These are phyloP conservation scores for Thraustotheca clavata DNA, from an alignment of 352 stramenopile genomes.

Conservation along the genomic window DNA sequence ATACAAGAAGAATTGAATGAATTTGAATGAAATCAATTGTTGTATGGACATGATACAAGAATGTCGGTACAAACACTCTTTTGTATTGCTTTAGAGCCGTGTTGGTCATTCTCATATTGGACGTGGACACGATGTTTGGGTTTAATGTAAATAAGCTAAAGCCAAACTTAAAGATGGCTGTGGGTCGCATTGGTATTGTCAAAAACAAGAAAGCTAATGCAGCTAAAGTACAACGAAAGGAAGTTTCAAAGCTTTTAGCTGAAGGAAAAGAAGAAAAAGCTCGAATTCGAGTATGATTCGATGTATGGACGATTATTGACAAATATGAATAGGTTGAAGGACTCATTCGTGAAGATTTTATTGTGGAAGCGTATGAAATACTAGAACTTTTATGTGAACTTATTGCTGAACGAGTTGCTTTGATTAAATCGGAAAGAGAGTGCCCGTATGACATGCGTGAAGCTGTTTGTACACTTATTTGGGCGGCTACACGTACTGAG, in stretches of 20 bases:
- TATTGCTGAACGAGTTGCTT: constrained; percentile 83
- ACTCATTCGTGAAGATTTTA: constrained; percentile 94
- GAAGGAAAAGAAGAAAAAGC: constrained; percentile 92
- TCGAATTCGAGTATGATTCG: constrained; percentile 80
- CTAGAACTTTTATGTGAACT: constrained; percentile 91
- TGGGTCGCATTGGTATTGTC: constrained; percentile 84
- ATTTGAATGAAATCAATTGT: too few species aligned
- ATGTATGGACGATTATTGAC: neutral
- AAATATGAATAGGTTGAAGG: constrained; percentile 55
- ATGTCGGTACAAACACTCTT: too few species aligned
- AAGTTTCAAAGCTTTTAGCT: constrained; percentile 68
- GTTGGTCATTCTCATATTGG: too few species aligned
- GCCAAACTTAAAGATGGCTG: constrained; percentile 89
- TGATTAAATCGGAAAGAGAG: constrained; percentile 86
- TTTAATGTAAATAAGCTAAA: constrained; percentile 91
- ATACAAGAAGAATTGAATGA: too few species aligned
- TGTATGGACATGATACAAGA: too few species aligned
- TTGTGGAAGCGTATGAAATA: constrained; percentile 94
- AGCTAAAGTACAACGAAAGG: constrained; percentile 55
- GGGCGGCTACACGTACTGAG: constrained; percentile 82
- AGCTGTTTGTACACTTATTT: constrained; percentile 92
- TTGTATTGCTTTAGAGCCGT: too few species aligned
- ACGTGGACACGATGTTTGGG: too few species aligned
- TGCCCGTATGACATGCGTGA: constrained; percentile 92
- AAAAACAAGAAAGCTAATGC: constrained; percentile 89